A percentile compares a stretch with the other conserved stretches of the same genome.
Evolutionary conservation across 805 yeast species (phyloP).

Genomic region (Novakomyces olei): DNA sequence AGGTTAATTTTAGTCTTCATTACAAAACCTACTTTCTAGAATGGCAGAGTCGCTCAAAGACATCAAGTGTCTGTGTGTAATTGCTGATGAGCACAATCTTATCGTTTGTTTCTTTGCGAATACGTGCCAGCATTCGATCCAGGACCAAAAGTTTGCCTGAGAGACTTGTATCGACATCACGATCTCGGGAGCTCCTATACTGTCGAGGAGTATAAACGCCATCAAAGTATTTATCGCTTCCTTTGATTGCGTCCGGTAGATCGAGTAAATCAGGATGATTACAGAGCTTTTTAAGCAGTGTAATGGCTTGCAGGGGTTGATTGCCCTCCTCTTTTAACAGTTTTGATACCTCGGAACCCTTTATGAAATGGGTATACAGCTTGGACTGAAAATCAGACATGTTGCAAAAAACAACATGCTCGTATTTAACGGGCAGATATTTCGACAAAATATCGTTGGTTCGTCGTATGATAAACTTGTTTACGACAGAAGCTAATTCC

Average conservation of each 20-base stretch:
- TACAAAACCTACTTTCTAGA: conserved; percentile 19
- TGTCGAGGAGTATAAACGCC: conserved; percentile 25
- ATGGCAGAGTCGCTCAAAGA: conserved; percentile 78
- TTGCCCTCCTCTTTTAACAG: conserved; percentile 42
- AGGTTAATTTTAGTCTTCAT: neutral
- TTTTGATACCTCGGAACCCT: conserved; percentile 54
- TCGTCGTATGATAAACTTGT: conserved; percentile 77
- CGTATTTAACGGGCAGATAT: conserved; percentile 86
- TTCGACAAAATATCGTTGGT: conserved; percentile 87
- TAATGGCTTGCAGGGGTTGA: conserved; percentile 79
- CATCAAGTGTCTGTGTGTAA: conserved; percentile 81
- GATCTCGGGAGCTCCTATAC: conserved; percentile 30
- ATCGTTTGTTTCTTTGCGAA: conserved; percentile 65
- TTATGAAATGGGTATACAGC: conserved; percentile 50
- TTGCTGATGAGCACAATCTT: conserved; percentile 87
- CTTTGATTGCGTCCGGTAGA: conserved; percentile 57
- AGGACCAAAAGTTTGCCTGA: conserved; percentile 75
- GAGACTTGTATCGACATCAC: conserved; percentile 55
- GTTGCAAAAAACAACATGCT: conserved; percentile 84
- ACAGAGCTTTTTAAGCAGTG: conserved; percentile 68
- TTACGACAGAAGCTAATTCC: conserved; percentile 54
- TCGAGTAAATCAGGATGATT: conserved; percentile 77
- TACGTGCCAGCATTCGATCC: conserved; percentile 50
- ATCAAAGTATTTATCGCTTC: conserved; percentile 38
- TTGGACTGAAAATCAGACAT: conserved; percentile 54